Evolutionary conservation across 768 basidiomycete species (phyloP).

Genomic region (Rhodocollybia butyracea): DNA sequence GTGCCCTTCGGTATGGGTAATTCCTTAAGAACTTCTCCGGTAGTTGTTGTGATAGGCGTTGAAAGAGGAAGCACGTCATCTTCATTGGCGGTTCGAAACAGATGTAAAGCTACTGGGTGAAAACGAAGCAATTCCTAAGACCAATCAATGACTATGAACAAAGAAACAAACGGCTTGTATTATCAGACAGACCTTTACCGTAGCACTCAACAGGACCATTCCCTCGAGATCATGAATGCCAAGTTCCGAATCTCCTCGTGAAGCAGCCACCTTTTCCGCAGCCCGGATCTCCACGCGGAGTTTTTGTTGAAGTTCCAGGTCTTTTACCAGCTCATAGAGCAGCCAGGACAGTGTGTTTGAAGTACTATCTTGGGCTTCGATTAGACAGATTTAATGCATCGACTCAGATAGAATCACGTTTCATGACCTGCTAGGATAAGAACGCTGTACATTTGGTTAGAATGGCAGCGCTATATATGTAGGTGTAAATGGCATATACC

Average conservation of each 20-base stretch:
- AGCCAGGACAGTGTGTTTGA: neutral
- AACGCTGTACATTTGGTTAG: neutral
- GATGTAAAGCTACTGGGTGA: constrained; percentile 34
- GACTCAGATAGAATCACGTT: neutral
- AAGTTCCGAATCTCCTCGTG: neutral
- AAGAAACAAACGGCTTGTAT: neutral
- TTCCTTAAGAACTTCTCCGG: constrained; percentile 29
- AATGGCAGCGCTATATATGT: neutral
- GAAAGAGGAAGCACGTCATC: constrained; percentile 45
- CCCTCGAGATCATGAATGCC: neutral
- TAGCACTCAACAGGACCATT: neutral
- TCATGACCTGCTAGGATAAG: neutral
- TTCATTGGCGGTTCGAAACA: constrained; percentile 35
- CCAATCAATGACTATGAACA: neutral
- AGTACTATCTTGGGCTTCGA: neutral
- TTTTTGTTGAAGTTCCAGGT: neutral
- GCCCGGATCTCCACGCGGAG: neutral
- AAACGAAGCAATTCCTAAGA: constrained; percentile 43
- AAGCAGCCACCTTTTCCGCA: neutral
- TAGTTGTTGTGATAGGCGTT: constrained; percentile 28
- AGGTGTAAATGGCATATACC: neutral
- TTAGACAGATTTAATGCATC: neutral
- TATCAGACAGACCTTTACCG: neutral
- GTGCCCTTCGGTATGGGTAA: constrained; percentile 32
- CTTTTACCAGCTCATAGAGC: neutral